Percentiles rank a stretch among this genome's conserved stretches.
Conservation (phyloP, 805 yeast species). For the Pichia gijzeniarum region DNA sequence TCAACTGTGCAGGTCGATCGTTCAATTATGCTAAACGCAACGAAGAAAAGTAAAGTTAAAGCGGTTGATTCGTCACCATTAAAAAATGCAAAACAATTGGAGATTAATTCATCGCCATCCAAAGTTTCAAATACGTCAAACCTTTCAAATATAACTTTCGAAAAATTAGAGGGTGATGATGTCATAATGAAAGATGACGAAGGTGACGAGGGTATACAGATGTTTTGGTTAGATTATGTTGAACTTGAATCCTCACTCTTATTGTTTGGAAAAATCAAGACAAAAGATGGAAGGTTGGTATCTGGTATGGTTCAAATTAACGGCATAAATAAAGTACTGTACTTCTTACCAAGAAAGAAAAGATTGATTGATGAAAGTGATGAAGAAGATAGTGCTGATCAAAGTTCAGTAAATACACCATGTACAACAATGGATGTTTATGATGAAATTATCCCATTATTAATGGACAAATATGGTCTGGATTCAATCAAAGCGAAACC, state of each 20-base stretch:
- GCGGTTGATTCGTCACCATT: conserved; percentile 22
- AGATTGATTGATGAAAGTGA: conserved; percentile 31
- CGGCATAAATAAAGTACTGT: conserved; percentile 65
- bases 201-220: conserved; percentile 42
- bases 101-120: conserved; percentile 23
- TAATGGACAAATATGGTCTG: conserved; percentile 58
- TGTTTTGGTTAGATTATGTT: conserved; percentile 88
- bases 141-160: conserved; percentile 23
- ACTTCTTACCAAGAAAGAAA: conserved; percentile 61
- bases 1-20: conserved; percentile 37
- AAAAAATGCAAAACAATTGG: conserved; percentile 12
- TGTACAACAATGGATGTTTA: conserved; percentile 61
- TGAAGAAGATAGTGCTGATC: conserved; percentile 29
- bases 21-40: conserved; percentile 36
- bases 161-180: conserved; percentile 31
- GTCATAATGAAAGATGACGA: conserved; percentile 24
- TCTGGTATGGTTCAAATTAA: conserved; percentile 74
- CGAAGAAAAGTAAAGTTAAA: conserved; percentile 13
- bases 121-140: conserved; percentile 22
- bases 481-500: conserved; percentile 63
- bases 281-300: conserved; percentile 51
- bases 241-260: conserved; percentile 66
- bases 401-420: conserved; percentile 25
- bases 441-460: conserved; percentile 64
- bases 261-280: conserved; percentile 73